These are phyloP conservation scores for Aspergillus fumigatus DNA, from an alignment of 2,329 filamentous ascomycete genomes.

Conservation along the genomic window DNA sequence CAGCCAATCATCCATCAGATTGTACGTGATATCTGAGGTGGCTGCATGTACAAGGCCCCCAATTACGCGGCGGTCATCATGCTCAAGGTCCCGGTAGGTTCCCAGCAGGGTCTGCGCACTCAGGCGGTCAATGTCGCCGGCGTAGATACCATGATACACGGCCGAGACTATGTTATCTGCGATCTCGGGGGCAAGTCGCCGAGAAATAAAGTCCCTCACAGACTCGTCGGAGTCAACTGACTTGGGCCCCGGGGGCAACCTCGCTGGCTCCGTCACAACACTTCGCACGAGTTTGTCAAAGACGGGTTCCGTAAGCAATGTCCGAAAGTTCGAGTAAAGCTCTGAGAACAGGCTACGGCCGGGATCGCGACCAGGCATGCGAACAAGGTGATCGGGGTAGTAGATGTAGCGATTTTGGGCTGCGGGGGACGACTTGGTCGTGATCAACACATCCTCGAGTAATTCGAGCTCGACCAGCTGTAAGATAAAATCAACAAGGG, in stretches of 20 bases:
- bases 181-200: constrained; percentile 51
- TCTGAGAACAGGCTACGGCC: constrained; percentile 17
- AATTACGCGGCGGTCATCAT: constrained; percentile 15
- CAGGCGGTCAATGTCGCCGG: constrained; percentile 77
- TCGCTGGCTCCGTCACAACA: constrained; percentile 28
- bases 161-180: constrained; percentile 73
- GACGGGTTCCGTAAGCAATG: constrained; percentile 51
- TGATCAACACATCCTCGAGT: constrained; percentile 53
- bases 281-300: constrained; percentile 46
- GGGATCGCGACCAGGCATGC: constrained; percentile 48
- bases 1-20: constrained; percentile 25
- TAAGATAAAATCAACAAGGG: constrained; percentile 1
- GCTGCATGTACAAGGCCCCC: constrained; percentile 12
- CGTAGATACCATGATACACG: constrained; percentile 81
- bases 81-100: constrained; percentile 46
- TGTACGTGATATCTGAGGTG: constrained; percentile 5
- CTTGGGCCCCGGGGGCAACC: constrained; percentile 27
- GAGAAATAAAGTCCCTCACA: constrained; percentile 61
- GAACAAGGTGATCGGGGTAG: constrained; percentile 77
- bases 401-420: constrained; percentile 73
- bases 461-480: constrained; percentile 58
- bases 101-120: constrained; percentile 65
- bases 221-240: constrained; percentile 58
- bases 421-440: constrained; percentile 46
- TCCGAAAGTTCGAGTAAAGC: constrained; percentile 25